Evolutionary conservation across 495 filamentous ascomycete genomes (phyloP), one percentile per base, ranked within the genome.

Genomic region (Penicillium soppii): DNA sequence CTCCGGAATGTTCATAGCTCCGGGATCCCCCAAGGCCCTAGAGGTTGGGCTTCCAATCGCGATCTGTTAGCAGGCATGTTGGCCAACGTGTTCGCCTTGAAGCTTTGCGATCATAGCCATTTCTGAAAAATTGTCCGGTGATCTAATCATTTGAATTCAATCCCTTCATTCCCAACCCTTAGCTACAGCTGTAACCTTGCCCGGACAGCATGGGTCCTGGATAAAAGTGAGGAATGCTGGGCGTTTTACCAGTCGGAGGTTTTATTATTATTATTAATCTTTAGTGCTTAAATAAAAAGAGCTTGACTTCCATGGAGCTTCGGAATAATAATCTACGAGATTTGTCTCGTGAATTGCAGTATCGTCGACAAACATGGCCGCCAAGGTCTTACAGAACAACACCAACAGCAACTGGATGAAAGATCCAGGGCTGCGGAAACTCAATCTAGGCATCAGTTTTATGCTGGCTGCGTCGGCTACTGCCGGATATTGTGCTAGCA

Each of bases 401-500:
- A 53, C 53, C 33, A 26, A 41, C 48, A 42, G 47, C 7, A 36
- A 46, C 32, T 47, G 49, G 50, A 23, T 52, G 15, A 52, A 36
- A 19, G 50, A 65, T 46, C 26, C 33, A 30, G 62, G 62, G 5
- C 30, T 66, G 33, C 52, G 62, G 17, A 50, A 44, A 33, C 33
- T 66, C 39, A 66, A 66, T 42, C 39, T 63, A 7, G 62, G 62
- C 16, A 66, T 66, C 43, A 38, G 41, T 25, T 56, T 66, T 35
- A 63, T 66, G 56, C 43, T 66, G 10, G 50, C 59, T 46, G 59
- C 62, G 17, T 63, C 62, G 5, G 62, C 62, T 37, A 63, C 59
- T 0, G 48, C 62, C 5, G 62, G 62, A 29, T 66, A 63, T 26
- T 63, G 59, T 53, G 56, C 59, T 23, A 66, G 62, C 35, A 58